phyloP scores from a whole-genome alignment of 2,329 filamentous ascomycete species.

The Cordyceps farinosa region DNA sequence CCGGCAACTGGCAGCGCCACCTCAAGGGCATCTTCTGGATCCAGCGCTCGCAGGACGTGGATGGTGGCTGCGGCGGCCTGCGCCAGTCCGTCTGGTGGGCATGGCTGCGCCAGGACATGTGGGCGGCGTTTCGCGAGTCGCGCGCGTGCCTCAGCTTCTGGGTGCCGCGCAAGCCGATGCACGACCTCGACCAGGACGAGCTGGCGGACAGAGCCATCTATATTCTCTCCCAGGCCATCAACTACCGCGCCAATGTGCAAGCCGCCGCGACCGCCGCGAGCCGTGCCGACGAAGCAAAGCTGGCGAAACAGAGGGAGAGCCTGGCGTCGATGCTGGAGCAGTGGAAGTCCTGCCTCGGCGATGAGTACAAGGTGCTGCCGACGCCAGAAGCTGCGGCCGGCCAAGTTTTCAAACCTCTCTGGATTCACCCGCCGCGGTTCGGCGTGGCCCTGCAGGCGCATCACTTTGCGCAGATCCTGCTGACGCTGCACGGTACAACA shows the following conservation, averaged over 20 bases:
- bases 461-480: slow-evolving; percentile 49
- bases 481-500: slow-evolving; percentile 31
- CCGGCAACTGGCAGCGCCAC: slow-evolving; percentile 55
- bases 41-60: slow-evolving; percentile 55
- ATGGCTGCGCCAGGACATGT: slow-evolving; percentile 60
- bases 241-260: slow-evolving; percentile 49
- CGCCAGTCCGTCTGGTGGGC: slow-evolving; percentile 60
- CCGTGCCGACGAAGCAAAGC: not conserved
- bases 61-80: slow-evolving; percentile 54
- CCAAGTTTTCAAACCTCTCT: slow-evolving; percentile 41
- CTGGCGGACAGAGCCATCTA: slow-evolving; percentile 47
- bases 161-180: slow-evolving; percentile 46
- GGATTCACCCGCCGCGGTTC: slow-evolving; percentile 47
- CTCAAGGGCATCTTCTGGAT: slow-evolving; percentile 63
- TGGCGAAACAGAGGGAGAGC: slow-evolving; percentile 19
- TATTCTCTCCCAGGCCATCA: slow-evolving; percentile 42
- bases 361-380: slow-evolving; percentile 40
- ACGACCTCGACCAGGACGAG: slow-evolving; percentile 46
- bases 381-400: slow-evolving; percentile 23
- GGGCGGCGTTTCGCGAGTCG: slow-evolving; percentile 57
- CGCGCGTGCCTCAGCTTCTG: slow-evolving; percentile 55
- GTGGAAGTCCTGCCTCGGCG: slow-evolving; percentile 32
- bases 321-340: slow-evolving; percentile 26
- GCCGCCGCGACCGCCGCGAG: slow-evolving; percentile 8
- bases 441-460: slow-evolving; percentile 50